Conservation (phyloP, 306 rosid genomes). For the Arachis hypogaea region DNA sequence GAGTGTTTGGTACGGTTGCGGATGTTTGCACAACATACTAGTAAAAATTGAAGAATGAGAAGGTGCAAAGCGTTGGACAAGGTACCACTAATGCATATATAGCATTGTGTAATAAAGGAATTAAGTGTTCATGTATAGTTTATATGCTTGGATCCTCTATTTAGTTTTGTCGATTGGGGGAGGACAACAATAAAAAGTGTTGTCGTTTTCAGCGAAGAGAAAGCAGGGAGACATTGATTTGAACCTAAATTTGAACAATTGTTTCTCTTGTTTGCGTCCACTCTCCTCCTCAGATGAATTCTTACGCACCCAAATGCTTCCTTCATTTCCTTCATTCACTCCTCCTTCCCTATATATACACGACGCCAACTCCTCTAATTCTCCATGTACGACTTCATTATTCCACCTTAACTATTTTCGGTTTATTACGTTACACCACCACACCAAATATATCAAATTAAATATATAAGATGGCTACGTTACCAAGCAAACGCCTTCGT, state of each 20-base stretch:
- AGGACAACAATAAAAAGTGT: neutral
- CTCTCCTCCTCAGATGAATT: too few relatives aligned
- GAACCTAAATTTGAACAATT: slow-evolving; percentile 43
- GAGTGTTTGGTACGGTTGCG: too few relatives aligned
- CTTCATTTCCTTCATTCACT: neutral
- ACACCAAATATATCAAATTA: neutral
- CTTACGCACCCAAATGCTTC: neutral
- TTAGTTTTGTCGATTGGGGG: neutral
- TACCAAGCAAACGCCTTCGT: slow-evolving; percentile 45
- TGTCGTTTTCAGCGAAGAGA: slow-evolving; percentile 47
- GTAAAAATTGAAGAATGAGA: neutral
- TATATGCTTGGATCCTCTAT: slow-evolving; percentile 26
- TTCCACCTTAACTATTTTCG: neutral
- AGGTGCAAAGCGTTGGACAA: slow-evolving; percentile 24
- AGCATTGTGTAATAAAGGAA: slow-evolving; percentile 17
- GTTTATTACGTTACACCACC: neutral
- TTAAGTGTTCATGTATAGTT: neutral
- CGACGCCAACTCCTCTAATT: neutral
- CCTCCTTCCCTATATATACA: slow-evolving; percentile 43
- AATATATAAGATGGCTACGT: slow-evolving; percentile 23
- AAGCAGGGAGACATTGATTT: slow-evolving; percentile 50
- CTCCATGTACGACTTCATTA: slow-evolving; percentile 13
- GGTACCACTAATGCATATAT: neutral
- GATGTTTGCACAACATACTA: too few relatives aligned
- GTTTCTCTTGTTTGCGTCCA: slow-evolving; percentile 13